Evolutionary conservation across 73 alveolate species (phyloP).

Genomic region (Paramecium tetraurelia): DNA sequence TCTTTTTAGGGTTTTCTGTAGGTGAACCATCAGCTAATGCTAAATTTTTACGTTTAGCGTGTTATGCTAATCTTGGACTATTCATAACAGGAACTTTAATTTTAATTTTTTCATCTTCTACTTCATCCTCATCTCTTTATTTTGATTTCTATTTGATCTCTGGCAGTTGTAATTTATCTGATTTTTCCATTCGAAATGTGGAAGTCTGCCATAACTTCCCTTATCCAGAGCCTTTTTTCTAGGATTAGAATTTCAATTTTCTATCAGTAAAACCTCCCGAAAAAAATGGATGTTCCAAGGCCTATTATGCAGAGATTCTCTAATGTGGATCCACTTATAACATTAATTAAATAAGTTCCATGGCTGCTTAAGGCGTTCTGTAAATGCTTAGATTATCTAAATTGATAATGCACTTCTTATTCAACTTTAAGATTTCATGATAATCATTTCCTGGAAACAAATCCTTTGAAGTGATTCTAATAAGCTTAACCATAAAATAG

Average conservation of each 20-base stretch:
- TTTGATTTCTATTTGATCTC: conserved; percentile 14
- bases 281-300: conserved; percentile 72
- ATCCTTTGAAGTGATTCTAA: conserved; percentile 17
- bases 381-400: conserved; percentile 17
- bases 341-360: conserved; percentile 70
- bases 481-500: neutral
- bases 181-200: neutral
- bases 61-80: conserved; percentile 34
- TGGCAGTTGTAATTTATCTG: conserved; percentile 5
- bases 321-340: conserved; percentile 69
- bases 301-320: conserved; percentile 82
- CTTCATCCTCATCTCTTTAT: neutral
- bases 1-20: neutral
- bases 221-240: neutral
- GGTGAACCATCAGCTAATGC: conserved; percentile 15
- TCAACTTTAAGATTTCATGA: conserved; percentile 32
- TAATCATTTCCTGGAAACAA: conserved; percentile 39
- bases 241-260: neutral
- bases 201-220: conserved; percentile 22
- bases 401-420: conserved; percentile 25
- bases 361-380: conserved; percentile 43
- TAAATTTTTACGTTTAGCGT: neutral
- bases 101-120: neutral
- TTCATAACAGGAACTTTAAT: conserved; percentile 18
- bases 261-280: neutral